Base-by-base conservation (phyloP, 805 yeast genomes). In the Metschnikowia lochheadii region DNA sequence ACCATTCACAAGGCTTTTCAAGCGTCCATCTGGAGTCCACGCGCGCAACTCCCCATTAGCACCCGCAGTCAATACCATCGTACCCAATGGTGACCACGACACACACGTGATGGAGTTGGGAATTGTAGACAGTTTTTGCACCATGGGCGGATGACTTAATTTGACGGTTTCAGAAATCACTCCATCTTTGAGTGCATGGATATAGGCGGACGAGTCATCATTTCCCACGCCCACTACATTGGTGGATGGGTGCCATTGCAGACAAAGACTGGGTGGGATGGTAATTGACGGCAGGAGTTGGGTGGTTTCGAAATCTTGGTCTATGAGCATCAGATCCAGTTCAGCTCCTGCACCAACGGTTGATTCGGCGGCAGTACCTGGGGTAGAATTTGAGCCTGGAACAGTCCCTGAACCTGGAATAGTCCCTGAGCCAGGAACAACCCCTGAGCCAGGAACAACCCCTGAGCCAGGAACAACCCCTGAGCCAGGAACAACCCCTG, bases 21-120 rank as follows among this genome's bases (percentile, higher is more conserved):
- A 69, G 31, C 78, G 76, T 0, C 96, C 96, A 43, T 81, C 84
- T 0, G 79, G 73, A 10, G 83, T 78, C 96, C 96, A 90, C n/a
- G 87, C 71, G 49, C 92, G 69, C 7, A 90, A 59, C 58, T 86
- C 92, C 13, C 96, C 96, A 59, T 77, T 77, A 49, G 77, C 80
- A 2, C 83, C 76, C 2, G 84, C 86, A 0, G 91, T 85, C 13
- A 85, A 73, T 2, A 89, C 64, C 13, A 75, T 57, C 38, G 78
- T 70, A 0, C 96, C 96, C 48, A 70, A 68, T 1, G 85, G 84
- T 11, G 88, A 78, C 95, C 95, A 89, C 8, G 80, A 58, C 14
- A 72, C 68, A 2, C 67, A 56, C 38, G 68, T 64, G 15, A 74
- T 62, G 14, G 65, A 65, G 54, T 64, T 65, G 5, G 56, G 52